Base-by-base conservation (phyloP, 768 basidiomycete species). In the Phanerodontia chrysosporium region DNA sequence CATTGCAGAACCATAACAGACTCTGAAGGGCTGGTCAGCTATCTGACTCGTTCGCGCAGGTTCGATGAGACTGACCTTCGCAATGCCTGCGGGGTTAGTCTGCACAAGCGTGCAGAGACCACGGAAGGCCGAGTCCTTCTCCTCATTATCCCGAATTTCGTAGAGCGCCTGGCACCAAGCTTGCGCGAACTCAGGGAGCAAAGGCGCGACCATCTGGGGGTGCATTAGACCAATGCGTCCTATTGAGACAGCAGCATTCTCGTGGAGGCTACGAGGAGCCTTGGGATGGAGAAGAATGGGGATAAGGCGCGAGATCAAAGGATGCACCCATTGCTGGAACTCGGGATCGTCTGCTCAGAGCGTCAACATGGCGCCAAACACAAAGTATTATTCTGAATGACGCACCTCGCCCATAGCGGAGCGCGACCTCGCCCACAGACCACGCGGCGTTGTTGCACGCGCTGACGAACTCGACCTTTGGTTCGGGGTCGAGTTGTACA, bases 401-500 rank as follows among this genome's bases (percentile, higher is more conserved):
- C 81, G 58, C 69, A 90, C 91, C 88, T 64, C 84, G 79, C 54
- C 93, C 91, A 69, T 92, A 95, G 49, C 94, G 91, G 62, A 99
- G 75, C 8, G 97, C 93, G 30, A 99, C 93, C 73, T 99, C 97
- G 45, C 97, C 97, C 28, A 97, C 95, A n/a, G 94, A 95, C 97
- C 97, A 99, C 1, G 96, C 96, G 10, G 97, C 97, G 69, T 99
- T 99, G 74, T 99, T 99, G 72, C 93, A 95, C 5, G 96, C 97
- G 64, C 93, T 95, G 62, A 98, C 86, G 68, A 95, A 94, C 72
- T 98, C 95, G 30, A 89, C 80, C 66, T 92, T 91, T 1, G 96
- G 97, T 68, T 96, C 92, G 4, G 91, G 90, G 61, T 95, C 90
- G 54, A 99, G 89, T 67, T 98, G 95, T 42, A 82, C 75, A 61